Percentiles rank a stretch among this genome's conserved stretches.
These are phyloP conservation scores for Termitomyces heimii DNA, from an alignment of 768 basidiomycete genomes.

Conservation along the genomic window DNA sequence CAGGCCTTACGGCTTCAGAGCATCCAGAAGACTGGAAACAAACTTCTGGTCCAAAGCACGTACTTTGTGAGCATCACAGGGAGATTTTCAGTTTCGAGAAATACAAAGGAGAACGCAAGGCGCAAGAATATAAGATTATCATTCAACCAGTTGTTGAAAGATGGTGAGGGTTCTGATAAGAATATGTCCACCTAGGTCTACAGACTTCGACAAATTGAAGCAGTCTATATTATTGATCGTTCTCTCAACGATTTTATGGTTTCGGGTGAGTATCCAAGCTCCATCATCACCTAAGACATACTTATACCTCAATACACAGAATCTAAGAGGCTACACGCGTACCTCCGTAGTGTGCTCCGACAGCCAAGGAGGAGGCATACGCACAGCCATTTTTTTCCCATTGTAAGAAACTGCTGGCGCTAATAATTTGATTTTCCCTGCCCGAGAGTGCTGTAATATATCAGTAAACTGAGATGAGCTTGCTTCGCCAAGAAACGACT, in stretches of 20 bases:
- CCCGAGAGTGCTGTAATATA: slow-evolving; percentile 55
- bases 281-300: slow-evolving; percentile 19
- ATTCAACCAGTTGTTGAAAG: neutral
- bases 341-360: slow-evolving; percentile 83
- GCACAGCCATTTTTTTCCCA: slow-evolving; percentile 69
- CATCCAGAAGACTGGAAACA: neutral
- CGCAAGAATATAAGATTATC: neutral
- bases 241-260: slow-evolving; percentile 13
- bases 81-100: neutral
- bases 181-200: neutral
- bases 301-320: neutral
- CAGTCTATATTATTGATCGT: slow-evolving; percentile 11
- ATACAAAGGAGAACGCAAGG: neutral
- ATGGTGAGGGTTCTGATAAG: neutral
- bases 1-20: neutral
- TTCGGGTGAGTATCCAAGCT: slow-evolving; percentile 23
- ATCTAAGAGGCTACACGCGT: slow-evolving; percentile 2
- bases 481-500: slow-evolving; percentile 24
- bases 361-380: slow-evolving; percentile 78
- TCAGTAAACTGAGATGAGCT: slow-evolving; percentile 19
- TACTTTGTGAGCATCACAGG: neutral
- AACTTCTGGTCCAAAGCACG: neutral
- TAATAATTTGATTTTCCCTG: slow-evolving; percentile 73
- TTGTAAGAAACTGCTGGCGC: slow-evolving; percentile 81
- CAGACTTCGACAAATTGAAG: neutral